phyloP scores from a whole-genome alignment of 495 filamentous ascomycete species.

The Pyrenula massariospora region DNA sequence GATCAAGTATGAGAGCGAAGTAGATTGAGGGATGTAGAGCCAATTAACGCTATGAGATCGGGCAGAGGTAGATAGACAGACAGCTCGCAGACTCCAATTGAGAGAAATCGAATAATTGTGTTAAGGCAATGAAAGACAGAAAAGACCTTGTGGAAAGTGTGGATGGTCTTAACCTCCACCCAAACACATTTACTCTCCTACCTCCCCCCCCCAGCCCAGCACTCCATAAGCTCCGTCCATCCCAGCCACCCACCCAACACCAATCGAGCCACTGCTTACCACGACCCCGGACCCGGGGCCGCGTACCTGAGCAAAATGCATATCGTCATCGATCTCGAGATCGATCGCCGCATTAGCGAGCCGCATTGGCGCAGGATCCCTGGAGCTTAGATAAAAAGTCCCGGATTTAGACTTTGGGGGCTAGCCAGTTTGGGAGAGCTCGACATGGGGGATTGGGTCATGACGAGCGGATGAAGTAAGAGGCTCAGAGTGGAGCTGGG shows the following conservation, averaged over 20 bases:
- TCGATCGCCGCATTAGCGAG: neutral
- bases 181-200: too few relatives aligned
- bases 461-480: neutral
- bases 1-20: slow-evolving; percentile 8
- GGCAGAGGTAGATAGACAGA: too few relatives aligned
- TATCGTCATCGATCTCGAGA: neutral
- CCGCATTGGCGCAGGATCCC: too few relatives aligned
- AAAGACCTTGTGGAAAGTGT: too few relatives aligned
- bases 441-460: neutral
- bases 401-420: neutral
- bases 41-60: slow-evolving; percentile 22
- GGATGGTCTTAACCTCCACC: too few relatives aligned
- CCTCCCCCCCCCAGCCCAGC: neutral
- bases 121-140: too few relatives aligned
- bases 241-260: neutral
- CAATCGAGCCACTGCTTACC: neutral
- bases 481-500: neutral
- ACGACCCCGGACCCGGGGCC: neutral
- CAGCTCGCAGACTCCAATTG: too few relatives aligned
- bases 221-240: neutral
- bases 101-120: too few relatives aligned
- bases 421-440: neutral
- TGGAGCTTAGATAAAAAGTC: too few relatives aligned
- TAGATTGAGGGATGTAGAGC: too few relatives aligned
- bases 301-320: neutral